These are phyloP conservation scores for Manihot esculenta DNA, from an alignment of 441 rosid species.

Conservation along the genomic window DNA sequence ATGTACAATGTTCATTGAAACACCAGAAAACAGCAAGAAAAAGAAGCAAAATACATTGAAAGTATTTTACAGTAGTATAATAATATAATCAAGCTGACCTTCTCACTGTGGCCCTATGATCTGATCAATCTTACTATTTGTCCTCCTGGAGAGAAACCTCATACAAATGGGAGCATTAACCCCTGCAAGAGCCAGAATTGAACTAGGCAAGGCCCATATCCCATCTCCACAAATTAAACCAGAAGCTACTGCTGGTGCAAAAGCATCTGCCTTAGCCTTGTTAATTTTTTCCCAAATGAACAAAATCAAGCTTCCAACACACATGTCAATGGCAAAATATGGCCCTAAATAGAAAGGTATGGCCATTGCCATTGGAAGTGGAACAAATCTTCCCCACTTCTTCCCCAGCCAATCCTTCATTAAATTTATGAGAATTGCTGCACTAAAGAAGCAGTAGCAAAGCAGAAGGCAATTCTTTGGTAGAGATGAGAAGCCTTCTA, in stretches of 20 bases:
- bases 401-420: slow-evolving; percentile 5
- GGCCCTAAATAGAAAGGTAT: slow-evolving; percentile 21
- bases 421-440: slow-evolving; percentile 3
- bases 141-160: slow-evolving; percentile 8
- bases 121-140: slow-evolving; percentile 8
- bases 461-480: slow-evolving; percentile 20
- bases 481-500: slow-evolving; percentile 14
- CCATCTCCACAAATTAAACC: slow-evolving; percentile 24
- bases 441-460: slow-evolving; percentile 17
- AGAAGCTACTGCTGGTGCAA: slow-evolving; percentile 20
- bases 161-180: slow-evolving; percentile 20
- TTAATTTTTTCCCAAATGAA: slow-evolving; percentile 16
- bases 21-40: background rate
- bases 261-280: slow-evolving; percentile 19
- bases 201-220: slow-evolving; percentile 18
- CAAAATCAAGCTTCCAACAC: slow-evolving; percentile 20
- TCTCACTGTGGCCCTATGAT: slow-evolving; percentile 6
- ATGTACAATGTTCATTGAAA: background rate
- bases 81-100: background rate
- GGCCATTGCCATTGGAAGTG: slow-evolving; percentile 22
- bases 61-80: background rate
- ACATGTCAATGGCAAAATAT: slow-evolving; percentile 18
- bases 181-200: slow-evolving; percentile 18
- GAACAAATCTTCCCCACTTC: slow-evolving; percentile 19
- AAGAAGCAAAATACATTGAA: background rate